These are phyloP conservation scores for Backusella luteola DNA, from an alignment of 192 early-diverging fungal species.

Conservation along the genomic window DNA sequence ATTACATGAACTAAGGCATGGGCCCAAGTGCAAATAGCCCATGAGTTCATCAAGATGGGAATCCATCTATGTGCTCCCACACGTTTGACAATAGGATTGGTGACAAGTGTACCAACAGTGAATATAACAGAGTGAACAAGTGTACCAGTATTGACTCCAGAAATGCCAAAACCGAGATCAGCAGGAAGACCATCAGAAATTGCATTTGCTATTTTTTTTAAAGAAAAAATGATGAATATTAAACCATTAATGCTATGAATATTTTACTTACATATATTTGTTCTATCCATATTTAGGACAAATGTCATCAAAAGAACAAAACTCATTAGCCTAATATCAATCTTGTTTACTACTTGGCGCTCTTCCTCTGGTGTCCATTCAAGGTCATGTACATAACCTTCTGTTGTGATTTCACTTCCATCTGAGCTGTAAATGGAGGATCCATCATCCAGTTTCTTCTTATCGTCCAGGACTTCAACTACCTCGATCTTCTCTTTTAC, in stretches of 20 bases:
- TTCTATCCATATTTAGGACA: constrained; percentile 25
- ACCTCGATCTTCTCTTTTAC: background rate
- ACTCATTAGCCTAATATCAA: constrained; percentile 47
- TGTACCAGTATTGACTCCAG: constrained; percentile 36
- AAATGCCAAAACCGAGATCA: constrained; percentile 36
- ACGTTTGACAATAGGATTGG: constrained; percentile 47
- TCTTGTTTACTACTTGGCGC: constrained; percentile 32
- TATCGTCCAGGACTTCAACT: background rate
- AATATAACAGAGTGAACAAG: constrained; percentile 40
- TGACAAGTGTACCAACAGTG: constrained; percentile 42
- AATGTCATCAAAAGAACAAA: constrained; percentile 51
- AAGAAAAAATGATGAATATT: background rate
- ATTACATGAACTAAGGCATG: constrained; percentile 6
- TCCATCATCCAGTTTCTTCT: background rate
- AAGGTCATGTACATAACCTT: constrained; percentile 25
- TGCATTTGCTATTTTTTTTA: constrained; percentile 30
- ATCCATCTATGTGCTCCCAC: constrained; percentile 54
- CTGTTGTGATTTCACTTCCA: background rate
- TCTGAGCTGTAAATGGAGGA: background rate
- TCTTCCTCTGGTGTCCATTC: constrained; percentile 55
- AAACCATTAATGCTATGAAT: background rate
- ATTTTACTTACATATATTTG: constrained; percentile 25
- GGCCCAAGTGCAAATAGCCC: constrained; percentile 28
- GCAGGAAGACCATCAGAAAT: constrained; percentile 45
- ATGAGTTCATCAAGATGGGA: constrained; percentile 37